Evolutionary conservation across 2,329 filamentous ascomycete genomes (phyloP), one percentile per base, ranked within the genome.

Genomic region (Pseudocercospora ulei): DNA sequence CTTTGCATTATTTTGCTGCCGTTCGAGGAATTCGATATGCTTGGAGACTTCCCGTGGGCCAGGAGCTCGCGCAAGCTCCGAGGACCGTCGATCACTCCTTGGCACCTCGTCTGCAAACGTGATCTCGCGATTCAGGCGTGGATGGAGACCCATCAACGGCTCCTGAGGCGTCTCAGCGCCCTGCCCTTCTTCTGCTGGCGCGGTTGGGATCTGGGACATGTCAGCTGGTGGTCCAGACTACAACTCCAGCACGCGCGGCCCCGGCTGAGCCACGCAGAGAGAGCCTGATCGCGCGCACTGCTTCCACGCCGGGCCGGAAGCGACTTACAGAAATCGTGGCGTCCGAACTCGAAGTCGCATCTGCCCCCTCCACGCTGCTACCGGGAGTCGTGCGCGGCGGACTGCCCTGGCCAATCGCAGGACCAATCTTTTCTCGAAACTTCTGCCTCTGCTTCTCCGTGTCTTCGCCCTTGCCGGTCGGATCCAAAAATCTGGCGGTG

Each of bases 11-110:
- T 83, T 80, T 23, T 86, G 75, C 59, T 95, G 88, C 19, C 81
- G 79, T 59, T 94, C 77, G 8, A 95, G 61, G 53, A 96, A 90
- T 4, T 82, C 82, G 54, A 95, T 92, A 55, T 93, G 84, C 45
- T 87, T 80, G 38, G 49, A 49, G n/a, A 50, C 38, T 23, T 55
- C 50, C 30, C 43, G 81, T 70, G 20, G 68, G 3, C 64, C 60
- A 0, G 73, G 73, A 6, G 79, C 54, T 5, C 66, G 65, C 6
- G 65, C 35, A 63, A 28, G 67, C 65, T 19, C 74, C 51, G 5
- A 71, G 25, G 44, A 37, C 14, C 38, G 18, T n/a, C 40, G 42
- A 7, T 40, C 47, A 29, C 29, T 28, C 7, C 11, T 27, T 0
- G 46, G 75, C 13, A 83, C 71, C 22, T 76, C 75, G 20, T 79